phyloP scores from a whole-genome alignment of 371 early-diverging fungal species.

The Conidiobolus incongruus region DNA sequence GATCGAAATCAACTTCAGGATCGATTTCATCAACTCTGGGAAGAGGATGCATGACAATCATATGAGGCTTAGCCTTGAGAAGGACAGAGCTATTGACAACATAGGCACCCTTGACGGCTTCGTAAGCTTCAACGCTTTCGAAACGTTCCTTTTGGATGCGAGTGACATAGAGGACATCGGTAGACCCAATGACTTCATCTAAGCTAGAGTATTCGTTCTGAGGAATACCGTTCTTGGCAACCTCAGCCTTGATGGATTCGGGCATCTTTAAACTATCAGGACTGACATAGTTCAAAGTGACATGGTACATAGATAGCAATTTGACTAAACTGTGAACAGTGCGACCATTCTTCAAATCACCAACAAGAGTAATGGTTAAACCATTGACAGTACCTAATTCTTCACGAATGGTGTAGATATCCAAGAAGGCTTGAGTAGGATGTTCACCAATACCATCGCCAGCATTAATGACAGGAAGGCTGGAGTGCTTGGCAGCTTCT shows the following conservation, averaged over 20 bases:
- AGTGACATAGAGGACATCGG: slow-evolving; percentile 95
- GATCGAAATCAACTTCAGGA: slow-evolving; percentile 90
- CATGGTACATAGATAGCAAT: slow-evolving; percentile 72
- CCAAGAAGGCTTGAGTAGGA: slow-evolving; percentile 94
- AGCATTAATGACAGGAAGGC: slow-evolving; percentile 86
- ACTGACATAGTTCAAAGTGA: slow-evolving; percentile 81
- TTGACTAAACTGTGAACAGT: slow-evolving; percentile 90
- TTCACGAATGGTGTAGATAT: slow-evolving; percentile 66
- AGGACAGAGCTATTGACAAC: slow-evolving; percentile 68
- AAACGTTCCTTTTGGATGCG: slow-evolving; percentile 94
- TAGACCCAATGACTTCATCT: slow-evolving; percentile 63
- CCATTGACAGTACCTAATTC: slow-evolving; percentile 92
- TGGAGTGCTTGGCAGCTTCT: slow-evolving; percentile 66
- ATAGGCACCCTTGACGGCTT: slow-evolving; percentile 47
- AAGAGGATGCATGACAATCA: slow-evolving; percentile 96
- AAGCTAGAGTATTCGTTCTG: slow-evolving; percentile 49
- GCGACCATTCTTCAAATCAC: slow-evolving; percentile 91
- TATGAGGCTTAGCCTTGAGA: slow-evolving; percentile 71
- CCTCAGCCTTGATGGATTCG: slow-evolving; percentile 51
- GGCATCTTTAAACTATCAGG: slow-evolving; percentile 74
- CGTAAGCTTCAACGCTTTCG: slow-evolving; percentile 48
- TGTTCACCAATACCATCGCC: slow-evolving; percentile 96
- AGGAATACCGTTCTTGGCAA: slow-evolving; percentile 32
- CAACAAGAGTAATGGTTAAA: slow-evolving; percentile 81
- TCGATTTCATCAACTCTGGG: slow-evolving; percentile 90